These are phyloP conservation scores for Pelargonium citronellum DNA, from an alignment of 441 rosid species.

Conservation along the genomic window DNA sequence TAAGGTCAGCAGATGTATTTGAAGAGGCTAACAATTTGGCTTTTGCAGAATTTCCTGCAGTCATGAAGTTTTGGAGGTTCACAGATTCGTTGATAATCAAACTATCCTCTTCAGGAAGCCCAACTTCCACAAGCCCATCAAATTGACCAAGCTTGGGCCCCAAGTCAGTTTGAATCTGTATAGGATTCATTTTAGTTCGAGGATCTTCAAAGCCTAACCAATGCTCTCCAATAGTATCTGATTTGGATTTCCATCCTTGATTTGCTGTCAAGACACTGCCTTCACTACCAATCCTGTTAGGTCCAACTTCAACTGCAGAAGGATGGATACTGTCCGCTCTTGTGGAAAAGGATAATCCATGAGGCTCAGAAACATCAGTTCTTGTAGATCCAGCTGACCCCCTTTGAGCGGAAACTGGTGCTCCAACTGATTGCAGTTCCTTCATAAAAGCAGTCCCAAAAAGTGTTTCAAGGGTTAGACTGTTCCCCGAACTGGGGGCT, in stretches of 20 bases:
- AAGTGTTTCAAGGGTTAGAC: constrained; percentile 83
- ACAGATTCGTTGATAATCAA: constrained; percentile 33
- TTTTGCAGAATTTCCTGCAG: constrained; percentile 41
- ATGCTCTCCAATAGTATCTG: constrained; percentile 46
- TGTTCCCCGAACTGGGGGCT: constrained; percentile 35
- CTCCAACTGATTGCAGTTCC: constrained; percentile 78
- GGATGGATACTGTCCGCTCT: constrained; percentile 32
- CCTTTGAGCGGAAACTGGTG: constrained; percentile 46
- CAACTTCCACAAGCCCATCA: constrained; percentile 28
- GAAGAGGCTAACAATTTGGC: constrained; percentile 35
- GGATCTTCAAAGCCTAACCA: constrained; percentile 40
- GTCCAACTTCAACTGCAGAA: constrained; percentile 30
- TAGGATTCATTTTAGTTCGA: constrained; percentile 37
- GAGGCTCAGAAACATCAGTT: constrained; percentile 40
- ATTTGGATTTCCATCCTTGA: constrained; percentile 33
- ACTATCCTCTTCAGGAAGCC: constrained; percentile 60
- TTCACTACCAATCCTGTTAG: constrained; percentile 35
- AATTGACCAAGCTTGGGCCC: constrained; percentile 41
- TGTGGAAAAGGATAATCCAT: constrained; percentile 24
- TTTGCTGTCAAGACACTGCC: constrained; percentile 34
- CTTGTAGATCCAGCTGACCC: constrained; percentile 34
- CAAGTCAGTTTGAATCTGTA: constrained; percentile 36
- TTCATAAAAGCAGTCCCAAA: constrained; percentile 94
- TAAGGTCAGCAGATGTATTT: constrained; percentile 40
- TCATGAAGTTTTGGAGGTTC: constrained; percentile 34